phyloP scores from a whole-genome alignment of 306 rosid species.

The Castanospermum australe region DNA sequence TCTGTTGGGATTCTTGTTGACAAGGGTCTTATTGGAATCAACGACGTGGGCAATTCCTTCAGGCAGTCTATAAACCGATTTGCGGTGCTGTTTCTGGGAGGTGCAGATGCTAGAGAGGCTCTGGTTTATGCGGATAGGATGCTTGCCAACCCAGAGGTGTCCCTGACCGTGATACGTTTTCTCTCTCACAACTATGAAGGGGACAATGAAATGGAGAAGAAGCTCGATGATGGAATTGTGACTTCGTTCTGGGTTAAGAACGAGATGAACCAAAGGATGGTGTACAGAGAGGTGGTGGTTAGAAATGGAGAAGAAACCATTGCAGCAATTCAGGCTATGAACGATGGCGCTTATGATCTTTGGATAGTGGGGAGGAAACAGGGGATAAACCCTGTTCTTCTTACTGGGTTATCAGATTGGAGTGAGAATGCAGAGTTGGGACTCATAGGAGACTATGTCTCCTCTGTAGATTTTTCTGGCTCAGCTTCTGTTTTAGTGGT shows the following conservation, averaged over 20 bases:
- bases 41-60: not conserved
- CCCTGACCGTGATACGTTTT: conserved; percentile 56
- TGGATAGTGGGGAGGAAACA: conserved; percentile 76
- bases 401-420: conserved; percentile 64
- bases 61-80: not conserved
- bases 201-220: conserved; percentile 69
- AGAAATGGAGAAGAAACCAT: conserved; percentile 65
- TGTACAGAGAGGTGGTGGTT: conserved; percentile 67
- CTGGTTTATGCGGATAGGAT: conserved; percentile 70
- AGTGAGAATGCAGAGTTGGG: conserved; percentile 67
- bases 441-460: conserved; percentile 64
- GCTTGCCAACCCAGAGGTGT: conserved; percentile 29
- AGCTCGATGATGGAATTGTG: conserved; percentile 78
- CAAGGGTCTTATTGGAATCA: conserved; percentile 29
- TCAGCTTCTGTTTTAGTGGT: conserved; percentile 66
- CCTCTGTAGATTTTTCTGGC: conserved; percentile 66
- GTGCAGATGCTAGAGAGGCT: conserved; percentile 83
- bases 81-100: conserved; percentile 64
- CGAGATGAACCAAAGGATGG: conserved; percentile 53
- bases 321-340: conserved; percentile 49
- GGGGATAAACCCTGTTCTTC: conserved; percentile 68
- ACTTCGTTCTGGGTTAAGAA: conserved; percentile 94
- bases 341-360: conserved; percentile 49
- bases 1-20: conserved; percentile 76
- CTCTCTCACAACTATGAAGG: conserved; percentile 45